Evolutionary conservation across 768 basidiomycete genomes (phyloP).

Genomic region (Psilocybe cyanescens): DNA sequence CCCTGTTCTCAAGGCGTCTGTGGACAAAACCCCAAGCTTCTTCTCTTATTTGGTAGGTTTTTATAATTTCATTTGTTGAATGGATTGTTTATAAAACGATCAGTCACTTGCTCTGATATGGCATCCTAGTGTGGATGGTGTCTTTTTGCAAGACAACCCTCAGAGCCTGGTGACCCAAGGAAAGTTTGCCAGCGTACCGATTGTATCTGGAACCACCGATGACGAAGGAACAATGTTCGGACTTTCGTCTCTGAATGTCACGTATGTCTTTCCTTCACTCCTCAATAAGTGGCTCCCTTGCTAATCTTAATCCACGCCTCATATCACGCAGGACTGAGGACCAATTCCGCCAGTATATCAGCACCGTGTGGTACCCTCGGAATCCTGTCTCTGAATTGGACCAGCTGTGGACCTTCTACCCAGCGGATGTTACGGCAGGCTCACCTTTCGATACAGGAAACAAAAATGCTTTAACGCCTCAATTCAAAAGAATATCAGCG

Average conservation of each 20-base stretch:
- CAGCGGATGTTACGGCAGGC: conserved; percentile 41
- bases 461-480: conserved; percentile 42
- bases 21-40: conserved; percentile 44
- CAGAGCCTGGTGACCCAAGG: conserved; percentile 45
- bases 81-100: background rate
- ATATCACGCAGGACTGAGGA: conserved; percentile 21
- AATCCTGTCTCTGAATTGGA: conserved; percentile 17
- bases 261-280: conserved; percentile 30
- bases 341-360: conserved; percentile 24
- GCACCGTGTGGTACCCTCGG: conserved; percentile 20
- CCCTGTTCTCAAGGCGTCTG: conserved; percentile 40
- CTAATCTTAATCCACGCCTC: background rate
- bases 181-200: conserved; percentile 49
- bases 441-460: conserved; percentile 53
- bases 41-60: conserved; percentile 45
- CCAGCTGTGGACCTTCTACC: conserved; percentile 22
- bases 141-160: conserved; percentile 47
- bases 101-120: conserved; percentile 48
- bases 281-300: background rate
- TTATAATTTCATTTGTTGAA: background rate
- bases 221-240: conserved; percentile 60
- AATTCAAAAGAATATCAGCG: conserved; percentile 56
- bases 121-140: conserved; percentile 55
- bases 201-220: conserved; percentile 52
- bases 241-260: conserved; percentile 45